Percentiles rank a stretch among this genome's conserved stretches.
These are phyloP conservation scores for Scleroderma citrinum DNA, from an alignment of 768 basidiomycete species.

Conservation along the genomic window DNA sequence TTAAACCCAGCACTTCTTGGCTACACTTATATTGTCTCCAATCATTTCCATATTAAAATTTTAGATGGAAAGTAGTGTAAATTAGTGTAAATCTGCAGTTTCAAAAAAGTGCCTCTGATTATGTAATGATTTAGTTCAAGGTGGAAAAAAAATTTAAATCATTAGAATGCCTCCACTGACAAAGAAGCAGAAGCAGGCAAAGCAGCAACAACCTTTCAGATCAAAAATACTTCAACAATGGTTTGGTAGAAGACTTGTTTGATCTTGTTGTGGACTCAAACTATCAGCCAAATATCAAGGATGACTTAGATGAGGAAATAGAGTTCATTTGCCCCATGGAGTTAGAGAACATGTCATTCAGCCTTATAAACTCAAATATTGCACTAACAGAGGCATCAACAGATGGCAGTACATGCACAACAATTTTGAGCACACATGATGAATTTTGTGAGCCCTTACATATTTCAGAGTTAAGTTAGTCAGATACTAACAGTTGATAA, in stretches of 20 bases:
- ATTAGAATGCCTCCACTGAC: neutral
- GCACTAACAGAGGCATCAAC: neutral
- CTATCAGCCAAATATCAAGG: neutral
- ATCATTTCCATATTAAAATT: too few relatives aligned
- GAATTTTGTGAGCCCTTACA: neutral
- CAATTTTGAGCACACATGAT: neutral
- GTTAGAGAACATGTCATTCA: neutral
- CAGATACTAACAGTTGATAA: neutral
- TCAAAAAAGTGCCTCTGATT: neutral
- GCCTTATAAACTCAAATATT: neutral
- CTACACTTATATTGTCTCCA: too few relatives aligned
- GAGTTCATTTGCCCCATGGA: too few relatives aligned
- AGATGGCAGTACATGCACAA: neutral
- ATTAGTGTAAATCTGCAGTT: slow-evolving; percentile 3
- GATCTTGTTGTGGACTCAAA: neutral
- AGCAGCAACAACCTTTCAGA: neutral
- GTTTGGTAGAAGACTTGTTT: neutral
- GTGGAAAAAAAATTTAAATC: neutral
- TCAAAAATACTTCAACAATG: slow-evolving; percentile 1
- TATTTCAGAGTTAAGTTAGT: too few relatives aligned
- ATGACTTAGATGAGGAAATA: too few relatives aligned
- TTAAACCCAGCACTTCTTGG: neutral
- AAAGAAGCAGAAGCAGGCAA: neutral
- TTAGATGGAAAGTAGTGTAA: neutral
- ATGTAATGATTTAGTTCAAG: neutral